Percentiles rank a stretch among this genome's conserved stretches.
phyloP scores from a whole-genome alignment of 2,329 filamentous ascomycete species.

The Arthrobotrys pseudoclavata region DNA sequence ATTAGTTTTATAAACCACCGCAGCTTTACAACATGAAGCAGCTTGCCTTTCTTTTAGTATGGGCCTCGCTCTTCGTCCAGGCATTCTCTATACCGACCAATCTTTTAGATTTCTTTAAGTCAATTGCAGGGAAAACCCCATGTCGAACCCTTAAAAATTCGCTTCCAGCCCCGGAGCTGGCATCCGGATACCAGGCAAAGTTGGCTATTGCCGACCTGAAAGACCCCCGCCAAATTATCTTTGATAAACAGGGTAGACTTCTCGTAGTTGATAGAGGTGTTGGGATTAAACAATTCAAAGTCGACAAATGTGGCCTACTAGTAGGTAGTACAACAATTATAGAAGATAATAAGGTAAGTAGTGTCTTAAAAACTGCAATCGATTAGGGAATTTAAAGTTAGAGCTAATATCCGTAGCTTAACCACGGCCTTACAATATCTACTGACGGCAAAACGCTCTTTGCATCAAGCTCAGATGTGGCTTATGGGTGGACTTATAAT shows the following conservation, averaged over 20 bases:
- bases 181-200: conserved; percentile 67
- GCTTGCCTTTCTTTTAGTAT: conserved; percentile 3
- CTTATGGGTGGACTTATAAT: conserved; percentile 42
- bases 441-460: conserved; percentile 68
- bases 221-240: conserved; percentile 68
- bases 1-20: not conserved
- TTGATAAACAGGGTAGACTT: conserved; percentile 68
- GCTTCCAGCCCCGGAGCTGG: conserved; percentile 22
- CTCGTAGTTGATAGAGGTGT: conserved; percentile 68
- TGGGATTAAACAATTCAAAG: conserved; percentile 67
- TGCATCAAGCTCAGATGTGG: conserved; percentile 30
- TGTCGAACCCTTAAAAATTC: conserved; percentile 31
- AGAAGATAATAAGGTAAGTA: conserved; percentile 22
- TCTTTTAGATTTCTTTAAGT: not conserved
- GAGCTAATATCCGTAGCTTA: conserved; percentile 67
- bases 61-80: conserved; percentile 26
- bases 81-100: conserved; percentile 19
- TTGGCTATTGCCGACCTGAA: conserved; percentile 67
- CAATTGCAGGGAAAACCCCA: not conserved
- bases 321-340: conserved; percentile 25
- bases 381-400: not conserved
- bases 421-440: conserved; percentile 72
- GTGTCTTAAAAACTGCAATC: not conserved
- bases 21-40: conserved; percentile 11
- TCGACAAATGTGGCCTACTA: conserved; percentile 65